Conservation (phyloP, 768 basidiomycete genomes). For the Russula emetica region DNA sequence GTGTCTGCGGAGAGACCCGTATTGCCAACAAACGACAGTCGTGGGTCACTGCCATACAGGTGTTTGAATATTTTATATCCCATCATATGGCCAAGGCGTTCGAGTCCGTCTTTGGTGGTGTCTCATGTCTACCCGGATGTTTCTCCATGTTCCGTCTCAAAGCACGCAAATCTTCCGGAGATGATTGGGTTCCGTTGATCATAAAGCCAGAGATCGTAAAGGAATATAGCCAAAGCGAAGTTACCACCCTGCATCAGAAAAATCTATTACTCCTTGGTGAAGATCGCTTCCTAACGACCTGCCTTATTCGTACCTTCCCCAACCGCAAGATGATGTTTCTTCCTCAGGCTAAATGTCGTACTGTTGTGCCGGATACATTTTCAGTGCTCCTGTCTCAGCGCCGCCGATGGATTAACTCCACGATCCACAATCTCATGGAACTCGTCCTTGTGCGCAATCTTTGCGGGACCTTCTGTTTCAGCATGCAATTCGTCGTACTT, state of each 20-base stretch:
- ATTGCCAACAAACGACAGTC: conserved; percentile 98
- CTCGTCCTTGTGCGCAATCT: conserved; percentile 94
- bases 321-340: conserved; percentile 99
- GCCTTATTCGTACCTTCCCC: conserved; percentile 93
- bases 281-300: conserved; percentile 97
- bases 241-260: conserved; percentile 95
- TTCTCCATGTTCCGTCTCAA: conserved; percentile 99
- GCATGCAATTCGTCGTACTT: conserved; percentile 99
- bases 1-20: conserved; percentile 96
- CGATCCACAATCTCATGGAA: conserved; percentile 99
- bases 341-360: conserved; percentile 91
- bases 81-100: conserved; percentile 98
- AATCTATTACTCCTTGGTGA: conserved; percentile 94
- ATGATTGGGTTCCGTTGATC: conserved; percentile 97
- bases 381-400: conserved; percentile 90
- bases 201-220: conserved; percentile 96
- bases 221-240: conserved; percentile 93
- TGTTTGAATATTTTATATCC: conserved; percentile 98
- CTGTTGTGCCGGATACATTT: conserved; percentile 95
- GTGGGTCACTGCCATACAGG: conserved; percentile 98
- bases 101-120: conserved; percentile 98
- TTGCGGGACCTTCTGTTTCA: conserved; percentile 99
- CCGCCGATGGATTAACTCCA: conserved; percentile 98
- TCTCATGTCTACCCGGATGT: conserved; percentile 98
- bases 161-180: conserved; percentile 78